Evolutionary conservation across 129 eudicot genomes (phyloP), one percentile per base, ranked within the genome.

Genomic region (Kitagawia praeruptora): DNA sequence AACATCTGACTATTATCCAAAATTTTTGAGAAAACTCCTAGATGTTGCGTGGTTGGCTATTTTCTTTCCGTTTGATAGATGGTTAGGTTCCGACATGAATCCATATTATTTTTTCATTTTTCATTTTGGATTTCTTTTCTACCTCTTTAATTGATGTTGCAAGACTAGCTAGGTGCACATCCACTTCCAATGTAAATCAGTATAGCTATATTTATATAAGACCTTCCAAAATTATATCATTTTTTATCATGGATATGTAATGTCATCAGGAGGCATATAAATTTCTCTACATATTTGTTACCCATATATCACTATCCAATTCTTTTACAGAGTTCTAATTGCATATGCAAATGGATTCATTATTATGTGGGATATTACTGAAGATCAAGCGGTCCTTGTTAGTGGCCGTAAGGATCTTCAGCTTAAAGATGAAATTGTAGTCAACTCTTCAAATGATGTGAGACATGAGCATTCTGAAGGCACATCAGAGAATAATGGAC

Each of bases 331-430:
- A 85, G 88, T 91, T 78, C 82, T 93, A 78, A 86, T 93, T 88
- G 97, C 98, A 44, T 93, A 87, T 81, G 97, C 86, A 80, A 88
- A 85, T 83, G 98, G 98, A 25, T 74, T 87, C 83, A 84, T 91
- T 80, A 81, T 91, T 78, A 87, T 93, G 31, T 93, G 98, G 98
- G 98, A 93, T 85, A 81, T 91, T 74, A 85, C 88, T 75, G 88
- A 88, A 87, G 97, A 93, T 82, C 86, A 81, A 80, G 90, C 93
- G 34, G 79, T 91, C 67, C 89, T 81, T 75, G 87, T 84, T 82
- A 84, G 82, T 88, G 90, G 89, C 83, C 63, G 27, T 72, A 87
- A 89, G 69, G 96, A 91, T 86, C 86, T 85, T 75, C 89, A 88
- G 72, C 79, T 91, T 49, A 88, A 74, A 82, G 89, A 87, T 49